Conservation (phyloP, 164 flowering plant genomes). For the Chimonanthus praecox region DNA sequence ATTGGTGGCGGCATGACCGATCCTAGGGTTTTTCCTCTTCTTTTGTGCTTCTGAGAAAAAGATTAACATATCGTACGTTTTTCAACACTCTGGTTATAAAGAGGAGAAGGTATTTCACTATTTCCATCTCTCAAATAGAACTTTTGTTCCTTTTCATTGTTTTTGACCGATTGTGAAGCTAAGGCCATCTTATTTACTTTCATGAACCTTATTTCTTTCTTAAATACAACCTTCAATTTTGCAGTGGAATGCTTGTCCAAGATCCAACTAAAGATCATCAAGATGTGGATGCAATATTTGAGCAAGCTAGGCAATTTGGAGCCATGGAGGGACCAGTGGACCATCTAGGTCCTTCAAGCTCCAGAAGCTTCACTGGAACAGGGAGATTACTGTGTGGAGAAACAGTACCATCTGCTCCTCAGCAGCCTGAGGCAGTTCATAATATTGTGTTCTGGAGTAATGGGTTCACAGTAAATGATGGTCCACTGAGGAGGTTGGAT, state of each 20-base stretch:
- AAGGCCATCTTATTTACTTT: no score
- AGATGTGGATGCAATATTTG: constrained; percentile 80
- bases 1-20: no score
- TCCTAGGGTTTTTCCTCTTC: no score
- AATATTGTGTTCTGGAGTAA: constrained; percentile 71
- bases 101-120: no score
- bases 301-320: constrained; percentile 77
- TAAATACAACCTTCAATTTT: constrained; percentile 4
- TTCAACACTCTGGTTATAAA: no score
- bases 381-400: constrained; percentile 74
- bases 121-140: no score
- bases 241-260: constrained; percentile 94
- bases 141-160: no score
- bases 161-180: no score
- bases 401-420: constrained; percentile 44
- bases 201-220: no score
- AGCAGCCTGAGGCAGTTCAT: constrained; percentile 51
- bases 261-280: constrained; percentile 60
- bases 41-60: no score
- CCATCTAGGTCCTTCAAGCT: constrained; percentile 44
- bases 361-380: constrained; percentile 71
- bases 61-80: no score
- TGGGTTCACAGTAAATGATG: constrained; percentile 86
- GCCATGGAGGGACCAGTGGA: constrained; percentile 71
- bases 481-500: constrained; percentile 74